These are phyloP conservation scores for Debaryomyces castellii DNA, from an alignment of 805 yeast genomes.

Conservation along the genomic window DNA sequence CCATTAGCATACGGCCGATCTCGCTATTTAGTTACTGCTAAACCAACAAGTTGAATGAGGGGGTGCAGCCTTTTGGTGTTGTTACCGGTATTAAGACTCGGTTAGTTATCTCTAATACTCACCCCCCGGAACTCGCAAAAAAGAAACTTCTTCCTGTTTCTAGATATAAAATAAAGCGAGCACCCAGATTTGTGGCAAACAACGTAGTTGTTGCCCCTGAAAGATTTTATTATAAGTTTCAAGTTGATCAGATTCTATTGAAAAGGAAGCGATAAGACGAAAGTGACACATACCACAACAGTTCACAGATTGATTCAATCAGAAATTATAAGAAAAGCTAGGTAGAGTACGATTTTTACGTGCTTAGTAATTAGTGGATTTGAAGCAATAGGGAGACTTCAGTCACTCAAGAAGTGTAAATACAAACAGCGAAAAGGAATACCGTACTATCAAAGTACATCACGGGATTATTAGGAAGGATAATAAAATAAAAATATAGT, in stretches of 20 bases:
- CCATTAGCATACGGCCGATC: neutral
- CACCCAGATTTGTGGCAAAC: neutral
- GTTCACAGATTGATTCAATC: neutral
- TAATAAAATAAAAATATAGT: neutral
- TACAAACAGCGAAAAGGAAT: too few species aligned
- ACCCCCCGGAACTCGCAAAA: neutral
- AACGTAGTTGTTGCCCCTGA: neutral
- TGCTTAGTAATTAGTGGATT: neutral
- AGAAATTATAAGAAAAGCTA: neutral
- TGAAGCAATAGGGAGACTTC: neutral
- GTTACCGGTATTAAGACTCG: neutral
- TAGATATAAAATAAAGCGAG: constrained; percentile 3
- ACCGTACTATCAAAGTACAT: too few species aligned
- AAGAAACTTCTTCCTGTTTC: neutral
- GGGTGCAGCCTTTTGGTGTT: neutral
- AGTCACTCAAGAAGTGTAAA: neutral
- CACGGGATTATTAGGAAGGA: neutral
- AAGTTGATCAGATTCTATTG: neutral
- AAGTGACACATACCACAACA: neutral
- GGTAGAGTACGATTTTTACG: neutral
- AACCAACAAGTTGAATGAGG: neutral
- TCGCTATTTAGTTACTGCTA: neutral
- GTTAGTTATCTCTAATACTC: neutral
- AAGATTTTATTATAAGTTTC: neutral
- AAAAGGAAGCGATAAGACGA: neutral